Evolutionary conservation across 148 eudicot genomes (phyloP).

Genomic region (Dysphania ambrosioides): DNA sequence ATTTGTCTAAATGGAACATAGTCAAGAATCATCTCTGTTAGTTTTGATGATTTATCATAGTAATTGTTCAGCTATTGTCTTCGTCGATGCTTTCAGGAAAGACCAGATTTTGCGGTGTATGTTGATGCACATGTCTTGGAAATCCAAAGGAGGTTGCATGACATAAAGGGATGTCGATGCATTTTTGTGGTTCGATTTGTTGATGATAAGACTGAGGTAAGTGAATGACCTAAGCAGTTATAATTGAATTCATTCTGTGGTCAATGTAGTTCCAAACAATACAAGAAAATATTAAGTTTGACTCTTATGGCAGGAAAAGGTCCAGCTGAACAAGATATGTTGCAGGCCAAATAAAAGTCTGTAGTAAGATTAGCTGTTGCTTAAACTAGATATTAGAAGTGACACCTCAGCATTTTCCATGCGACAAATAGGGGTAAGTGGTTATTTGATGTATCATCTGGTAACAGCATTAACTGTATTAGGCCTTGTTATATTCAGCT

Average conservation of each 20-base stretch:
- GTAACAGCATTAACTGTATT: background rate
- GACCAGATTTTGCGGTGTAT: conserved; percentile 54
- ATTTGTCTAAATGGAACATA: background rate
- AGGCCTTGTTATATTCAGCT: no score
- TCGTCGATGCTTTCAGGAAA: conserved; percentile 41
- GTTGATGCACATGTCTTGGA: conserved; percentile 63
- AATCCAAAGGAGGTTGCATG: conserved; percentile 60
- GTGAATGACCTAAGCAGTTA: background rate
- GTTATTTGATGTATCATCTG: no score
- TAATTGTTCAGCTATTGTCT: background rate
- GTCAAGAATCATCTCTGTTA: no score
- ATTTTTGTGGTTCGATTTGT: conserved; percentile 65
- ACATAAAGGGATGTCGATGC: conserved; percentile 59
- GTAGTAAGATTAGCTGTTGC: background rate
- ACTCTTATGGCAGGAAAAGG: conserved; percentile 48
- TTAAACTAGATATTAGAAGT: background rate
- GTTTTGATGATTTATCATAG: no score
- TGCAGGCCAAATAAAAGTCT: conserved; percentile 44
- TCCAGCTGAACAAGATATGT: conserved; percentile 54
- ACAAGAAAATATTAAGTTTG: background rate
- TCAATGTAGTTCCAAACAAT: background rate
- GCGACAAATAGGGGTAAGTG: background rate
- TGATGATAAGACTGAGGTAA: conserved; percentile 61
- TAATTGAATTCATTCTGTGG: background rate
- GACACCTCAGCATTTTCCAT: background rate